Conservation (phyloP, 371 early-diverging fungal genomes). For the Circinella umbellata region DNA sequence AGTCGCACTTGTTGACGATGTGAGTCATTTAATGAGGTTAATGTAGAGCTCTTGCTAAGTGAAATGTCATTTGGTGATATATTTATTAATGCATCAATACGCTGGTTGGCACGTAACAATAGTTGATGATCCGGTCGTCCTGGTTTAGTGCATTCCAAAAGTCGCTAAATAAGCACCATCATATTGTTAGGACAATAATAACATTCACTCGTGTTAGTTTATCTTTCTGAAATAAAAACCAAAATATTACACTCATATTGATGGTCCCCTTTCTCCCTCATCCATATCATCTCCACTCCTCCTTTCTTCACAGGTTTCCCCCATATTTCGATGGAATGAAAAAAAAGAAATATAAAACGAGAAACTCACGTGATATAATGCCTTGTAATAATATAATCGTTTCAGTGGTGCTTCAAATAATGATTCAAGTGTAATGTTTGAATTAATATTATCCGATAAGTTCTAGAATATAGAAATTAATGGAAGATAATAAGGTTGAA, state of each 20-base stretch:
- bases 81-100: slow-evolving; percentile 41
- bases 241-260: too few species aligned
- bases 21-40: slow-evolving; percentile 3
- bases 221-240: too few species aligned
- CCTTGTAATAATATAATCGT: slow-evolving; percentile 55
- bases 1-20: not conserved
- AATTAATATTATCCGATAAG: slow-evolving; percentile 30
- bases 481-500: too few species aligned
- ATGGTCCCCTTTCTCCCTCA: too few species aligned
- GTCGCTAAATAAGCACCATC: slow-evolving; percentile 22
- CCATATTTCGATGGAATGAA: too few species aligned
- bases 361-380: slow-evolving; percentile 46
- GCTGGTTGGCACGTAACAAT: slow-evolving; percentile 37
- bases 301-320: too few species aligned
- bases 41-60: not conserved
- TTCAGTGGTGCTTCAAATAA: slow-evolving; percentile 52
- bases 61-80: slow-evolving; percentile 25
- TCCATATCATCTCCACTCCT: too few species aligned
- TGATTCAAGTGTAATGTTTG: slow-evolving; percentile 42
- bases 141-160: slow-evolving; percentile 45
- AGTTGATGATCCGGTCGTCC: slow-evolving; percentile 45
- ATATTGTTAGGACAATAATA: not conserved
- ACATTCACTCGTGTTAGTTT: too few species aligned
- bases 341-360: not conserved
- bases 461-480: slow-evolving; percentile 17